Evolutionary conservation across 495 filamentous ascomycete genomes (phyloP).

Genomic region (Articulospora tetracladia): DNA sequence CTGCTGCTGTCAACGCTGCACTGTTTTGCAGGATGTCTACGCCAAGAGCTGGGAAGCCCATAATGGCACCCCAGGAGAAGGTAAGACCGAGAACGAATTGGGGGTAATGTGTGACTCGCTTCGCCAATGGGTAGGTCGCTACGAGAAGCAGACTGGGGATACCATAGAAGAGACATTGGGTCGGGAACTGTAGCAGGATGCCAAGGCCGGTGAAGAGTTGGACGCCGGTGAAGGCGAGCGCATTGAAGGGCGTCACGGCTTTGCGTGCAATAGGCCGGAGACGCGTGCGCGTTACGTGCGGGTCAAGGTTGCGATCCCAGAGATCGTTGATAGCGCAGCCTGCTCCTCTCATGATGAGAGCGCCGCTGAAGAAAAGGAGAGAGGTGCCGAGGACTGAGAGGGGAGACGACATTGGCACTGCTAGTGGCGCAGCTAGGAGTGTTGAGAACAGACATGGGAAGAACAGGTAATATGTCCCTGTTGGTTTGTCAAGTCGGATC

Average conservation of each 20-base stretch:
- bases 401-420: conserved; percentile 53
- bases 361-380: conserved; percentile 79
- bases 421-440: conserved; percentile 60
- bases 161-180: conserved; percentile 79
- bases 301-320: conserved; percentile 93
- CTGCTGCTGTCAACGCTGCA: conserved; percentile 62
- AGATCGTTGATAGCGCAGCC: conserved; percentile 97
- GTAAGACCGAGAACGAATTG: conserved; percentile 89
- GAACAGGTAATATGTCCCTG: conserved; percentile 92
- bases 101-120: conserved; percentile 91
- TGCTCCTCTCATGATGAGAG: conserved; percentile 95
- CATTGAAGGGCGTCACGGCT: conserved; percentile 71
- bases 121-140: conserved; percentile 82
- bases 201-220: conserved; percentile 80
- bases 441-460: conserved; percentile 94
- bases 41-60: conserved; percentile 93
- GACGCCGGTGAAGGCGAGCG: conserved; percentile 74
- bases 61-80: conserved; percentile 95
- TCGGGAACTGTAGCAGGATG: conserved; percentile 82
- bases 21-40: conserved; percentile 69
- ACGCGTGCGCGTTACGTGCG: conserved; percentile 80
- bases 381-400: conserved; percentile 56
- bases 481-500: conserved; percentile 87
- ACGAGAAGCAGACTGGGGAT: conserved; percentile 83
- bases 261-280: conserved; percentile 85